These are phyloP conservation scores for Leccinum subgranulosum DNA, from an alignment of 768 basidiomycete genomes.

Conservation along the genomic window DNA sequence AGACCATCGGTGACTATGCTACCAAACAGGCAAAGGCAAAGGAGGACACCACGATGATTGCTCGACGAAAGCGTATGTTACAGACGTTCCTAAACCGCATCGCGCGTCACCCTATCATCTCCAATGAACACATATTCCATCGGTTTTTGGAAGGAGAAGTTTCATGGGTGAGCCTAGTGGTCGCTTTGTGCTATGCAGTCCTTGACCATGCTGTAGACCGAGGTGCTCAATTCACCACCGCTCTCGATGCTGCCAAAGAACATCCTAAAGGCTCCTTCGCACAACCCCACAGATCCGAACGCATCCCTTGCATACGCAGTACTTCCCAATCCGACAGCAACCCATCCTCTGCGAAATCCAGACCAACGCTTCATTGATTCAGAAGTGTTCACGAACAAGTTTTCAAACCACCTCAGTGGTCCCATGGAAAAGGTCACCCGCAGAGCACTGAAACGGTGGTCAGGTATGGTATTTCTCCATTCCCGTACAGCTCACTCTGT, in stretches of 20 bases:
- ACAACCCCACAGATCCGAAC: slow-evolving; percentile 84
- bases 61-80: slow-evolving; percentile 88
- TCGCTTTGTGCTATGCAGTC: background rate
- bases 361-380: slow-evolving; percentile 97
- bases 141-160: slow-evolving; percentile 94
- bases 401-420: slow-evolving; percentile 85
- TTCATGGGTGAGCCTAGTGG: slow-evolving; percentile 71
- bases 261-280: slow-evolving; percentile 90
- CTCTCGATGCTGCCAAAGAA: slow-evolving; percentile 92
- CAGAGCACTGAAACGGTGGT: slow-evolving; percentile 90
- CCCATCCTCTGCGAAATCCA: slow-evolving; percentile 85
- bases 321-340: slow-evolving; percentile 85
- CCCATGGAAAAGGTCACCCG: slow-evolving; percentile 97
- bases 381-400: slow-evolving; percentile 94
- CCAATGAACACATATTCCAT: slow-evolving; percentile 95
- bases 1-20: slow-evolving; percentile 93
- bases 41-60: slow-evolving; percentile 90
- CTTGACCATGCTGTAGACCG: slow-evolving; percentile 50
- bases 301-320: slow-evolving; percentile 74
- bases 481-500: slow-evolving; percentile 3
- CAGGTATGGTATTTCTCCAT: slow-evolving; percentile 50
- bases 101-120: slow-evolving; percentile 88
- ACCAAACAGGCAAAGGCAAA: slow-evolving; percentile 96
- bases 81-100: slow-evolving; percentile 93
- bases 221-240: slow-evolving; percentile 91